Base-by-base conservation (phyloP, 108 stramenopile genomes). In the Cylindrotheca closterium region DNA sequence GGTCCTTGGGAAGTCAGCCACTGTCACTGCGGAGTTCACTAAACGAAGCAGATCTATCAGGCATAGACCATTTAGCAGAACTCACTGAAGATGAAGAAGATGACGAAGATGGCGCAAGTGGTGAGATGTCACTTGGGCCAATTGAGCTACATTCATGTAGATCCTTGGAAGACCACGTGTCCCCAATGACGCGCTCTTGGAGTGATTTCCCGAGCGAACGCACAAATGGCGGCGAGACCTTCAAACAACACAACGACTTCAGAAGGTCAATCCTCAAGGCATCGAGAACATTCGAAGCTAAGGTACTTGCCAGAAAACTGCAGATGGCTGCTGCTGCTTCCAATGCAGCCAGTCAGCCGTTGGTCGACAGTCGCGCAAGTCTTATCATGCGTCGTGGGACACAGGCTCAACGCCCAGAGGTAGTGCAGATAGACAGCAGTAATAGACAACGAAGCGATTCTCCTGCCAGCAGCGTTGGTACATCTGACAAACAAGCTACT, bases 261-360 rank as follows among this genome's bases (percentile, higher is more conserved):
- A 67, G 86, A 5, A 74, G 78, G 56, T 76, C 82, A 31, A 70
- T 87, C 26, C 50, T 82, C 25, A 76, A 81, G 26, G 80, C 83
- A 34, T 75, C 73, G 10, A 81, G 77, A 53, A 60, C 75, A 34
- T 83, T 83, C 10, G 86, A 87, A 46, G 78, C 81, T 62, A 75
- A 83, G 67, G 63, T 67, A 54, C 26, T 28, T 26, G 48, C 66
- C 52, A 51, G 73, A 73, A 48, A 71, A 48, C 53, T 76, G 76
- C 46, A 75, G 63, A 50, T 58, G 42, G 47, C 32, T 12, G 25
- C 8, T 25, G 29, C 10, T 22, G 30, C 29, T 22, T 5, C 33
- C 21, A 25, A 71, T 68, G 27, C 55, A 76, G 45, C 22, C 28
- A 22, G 21, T 18, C 19, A 27, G 55, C 2, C 26, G 26, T 15